Evolutionary conservation across 768 basidiomycete species (phyloP).

Genomic region (Boletus sensibilis): DNA sequence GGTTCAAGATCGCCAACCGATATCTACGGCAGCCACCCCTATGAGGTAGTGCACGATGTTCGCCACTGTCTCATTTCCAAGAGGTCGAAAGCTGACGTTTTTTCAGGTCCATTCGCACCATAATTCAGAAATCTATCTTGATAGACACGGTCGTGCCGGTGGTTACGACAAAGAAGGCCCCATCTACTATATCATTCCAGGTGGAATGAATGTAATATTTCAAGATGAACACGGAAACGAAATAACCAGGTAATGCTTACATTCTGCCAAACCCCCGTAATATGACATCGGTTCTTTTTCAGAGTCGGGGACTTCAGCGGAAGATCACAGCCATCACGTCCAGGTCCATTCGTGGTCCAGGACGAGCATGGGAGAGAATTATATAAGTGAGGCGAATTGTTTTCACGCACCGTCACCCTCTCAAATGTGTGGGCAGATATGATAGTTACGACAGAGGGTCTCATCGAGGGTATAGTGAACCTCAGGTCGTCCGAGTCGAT

Average conservation of each 20-base stretch:
- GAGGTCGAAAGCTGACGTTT: slow-evolving; percentile 7
- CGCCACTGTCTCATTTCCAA: background rate
- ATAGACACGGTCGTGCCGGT: slow-evolving; percentile 19
- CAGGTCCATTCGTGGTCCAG: slow-evolving; percentile 53
- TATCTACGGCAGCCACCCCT: slow-evolving; percentile 26
- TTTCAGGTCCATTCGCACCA: slow-evolving; percentile 26
- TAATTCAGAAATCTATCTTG: slow-evolving; percentile 24
- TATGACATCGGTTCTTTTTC: background rate
- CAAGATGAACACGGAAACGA: slow-evolving; percentile 64
- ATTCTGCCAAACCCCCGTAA: background rate
- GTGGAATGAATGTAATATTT: slow-evolving; percentile 64
- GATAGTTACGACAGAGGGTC: slow-evolving; percentile 24
- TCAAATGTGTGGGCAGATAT: slow-evolving; percentile 23
- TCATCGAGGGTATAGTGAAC: slow-evolving; percentile 25
- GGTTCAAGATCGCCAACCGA: slow-evolving; percentile 29
- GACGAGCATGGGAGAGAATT: slow-evolving; percentile 59
- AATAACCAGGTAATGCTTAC: slow-evolving; percentile 50
- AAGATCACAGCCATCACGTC: slow-evolving; percentile 26
- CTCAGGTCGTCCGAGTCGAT: slow-evolving; percentile 28
- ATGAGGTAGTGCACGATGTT: slow-evolving; percentile 23
- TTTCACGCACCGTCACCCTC: background rate
- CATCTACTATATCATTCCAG: slow-evolving; percentile 63
- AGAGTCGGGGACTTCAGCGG: slow-evolving; percentile 55
- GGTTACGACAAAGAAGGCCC: slow-evolving; percentile 29
- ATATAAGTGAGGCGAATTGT: slow-evolving; percentile 44